Evolutionary conservation across 2,329 filamentous ascomycete genomes (phyloP).

Genomic region (Aspergillus caelatus): DNA sequence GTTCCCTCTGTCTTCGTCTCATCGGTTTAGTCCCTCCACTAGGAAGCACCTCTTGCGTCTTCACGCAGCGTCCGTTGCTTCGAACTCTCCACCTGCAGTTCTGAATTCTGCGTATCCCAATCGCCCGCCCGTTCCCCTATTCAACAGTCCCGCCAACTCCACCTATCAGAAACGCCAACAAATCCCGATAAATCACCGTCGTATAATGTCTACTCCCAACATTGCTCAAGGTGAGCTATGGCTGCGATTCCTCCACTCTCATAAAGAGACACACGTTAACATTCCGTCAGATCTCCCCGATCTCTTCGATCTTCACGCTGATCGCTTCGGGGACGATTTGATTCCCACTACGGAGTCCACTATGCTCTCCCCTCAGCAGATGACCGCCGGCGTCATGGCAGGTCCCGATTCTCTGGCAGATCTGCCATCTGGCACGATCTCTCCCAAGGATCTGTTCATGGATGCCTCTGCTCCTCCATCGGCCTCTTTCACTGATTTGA

Average conservation of each 20-base stretch:
- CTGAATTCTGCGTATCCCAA: constrained; percentile 34
- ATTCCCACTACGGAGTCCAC: constrained; percentile 26
- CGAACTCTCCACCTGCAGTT: constrained; percentile 32
- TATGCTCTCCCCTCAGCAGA: constrained; percentile 31
- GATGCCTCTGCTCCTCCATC: constrained; percentile 81
- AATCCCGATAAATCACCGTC: constrained; percentile 30
- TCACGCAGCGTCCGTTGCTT: constrained; percentile 43
- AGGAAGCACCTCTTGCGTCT: constrained; percentile 34
- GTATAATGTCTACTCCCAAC: constrained; percentile 45
- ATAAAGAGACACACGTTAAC: constrained; percentile 19
- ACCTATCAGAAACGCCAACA: constrained; percentile 33
- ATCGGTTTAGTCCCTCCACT: constrained; percentile 39
- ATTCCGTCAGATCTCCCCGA: constrained; percentile 25
- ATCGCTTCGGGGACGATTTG: constrained; percentile 29
- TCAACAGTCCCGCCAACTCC: constrained; percentile 33
- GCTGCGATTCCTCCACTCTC: constrained; percentile 13
- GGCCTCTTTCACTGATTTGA: constrained; percentile 77
- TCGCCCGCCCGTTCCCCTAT: constrained; percentile 45
- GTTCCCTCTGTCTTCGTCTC: constrained; percentile 42
- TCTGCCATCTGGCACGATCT: constrained; percentile 66
- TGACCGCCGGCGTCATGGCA: constrained; percentile 42
- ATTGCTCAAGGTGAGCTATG: constrained; percentile 45
- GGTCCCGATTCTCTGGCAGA: constrained; percentile 47
- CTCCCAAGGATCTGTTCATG: constrained; percentile 78
- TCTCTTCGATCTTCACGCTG: constrained; percentile 34